A percentile compares a stretch with the other conserved stretches of the same genome.
Conservation (phyloP, 2,329 filamentous ascomycete species). For the Lecanosticta acicola region DNA sequence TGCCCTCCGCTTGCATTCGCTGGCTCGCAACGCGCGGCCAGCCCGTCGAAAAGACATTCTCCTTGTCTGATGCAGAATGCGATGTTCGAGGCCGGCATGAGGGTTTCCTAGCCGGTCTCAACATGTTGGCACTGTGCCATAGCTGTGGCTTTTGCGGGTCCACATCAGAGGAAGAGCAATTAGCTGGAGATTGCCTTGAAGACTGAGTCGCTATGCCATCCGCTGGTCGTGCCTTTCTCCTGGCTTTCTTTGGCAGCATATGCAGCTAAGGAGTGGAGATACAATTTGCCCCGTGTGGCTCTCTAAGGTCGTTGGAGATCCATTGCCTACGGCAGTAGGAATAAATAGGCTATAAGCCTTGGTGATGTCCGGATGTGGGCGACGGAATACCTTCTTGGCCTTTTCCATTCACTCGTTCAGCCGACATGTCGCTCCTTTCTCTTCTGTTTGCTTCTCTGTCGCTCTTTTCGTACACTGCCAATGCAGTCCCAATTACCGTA, state of each 20-base stretch:
- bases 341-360: no score
- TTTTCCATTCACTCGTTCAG: neutral
- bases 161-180: neutral
- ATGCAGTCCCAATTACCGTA: conserved; percentile 19
- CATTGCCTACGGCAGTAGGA: no score
- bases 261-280: neutral
- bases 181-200: neutral
- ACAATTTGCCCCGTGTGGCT: neutral
- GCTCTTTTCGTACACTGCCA: neutral
- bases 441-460: neutral
- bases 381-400: no score
- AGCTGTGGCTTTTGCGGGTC: neutral
- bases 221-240: neutral
- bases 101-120: neutral
- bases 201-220: neutral
- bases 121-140: neutral
- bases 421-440: neutral
- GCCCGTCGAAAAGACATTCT: neutral
- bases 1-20: neutral
- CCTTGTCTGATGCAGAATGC: neutral
- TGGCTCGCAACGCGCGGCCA: neutral
- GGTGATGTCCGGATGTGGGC: no score
- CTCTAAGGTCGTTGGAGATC: neutral
- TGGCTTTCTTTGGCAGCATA: neutral
- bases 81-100: neutral